Evolutionary conservation across 2,329 filamentous ascomycete genomes (phyloP), one percentile per base, ranked within the genome.

Genomic region (Hyphodiscus sp.): DNA sequence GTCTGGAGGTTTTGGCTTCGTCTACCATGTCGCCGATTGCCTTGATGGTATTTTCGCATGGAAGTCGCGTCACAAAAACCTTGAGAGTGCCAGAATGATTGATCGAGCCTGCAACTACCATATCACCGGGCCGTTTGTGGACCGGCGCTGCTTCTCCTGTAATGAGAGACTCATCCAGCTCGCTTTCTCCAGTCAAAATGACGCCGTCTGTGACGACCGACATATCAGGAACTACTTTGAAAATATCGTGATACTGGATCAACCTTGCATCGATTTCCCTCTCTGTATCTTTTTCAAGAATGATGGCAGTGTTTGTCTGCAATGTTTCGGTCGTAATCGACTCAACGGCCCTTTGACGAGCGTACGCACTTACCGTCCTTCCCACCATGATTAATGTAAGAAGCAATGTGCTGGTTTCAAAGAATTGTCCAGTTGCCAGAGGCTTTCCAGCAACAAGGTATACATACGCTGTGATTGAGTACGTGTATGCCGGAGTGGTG

Each of bases 111-210:
- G 88, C 87, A 53, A 88, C 78, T 1, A 91, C 75, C 0, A 61
- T 47, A 1, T 77, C 79, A 0, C 76, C 76, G 0, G 69, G 49
- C 0, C 67, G 56, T 64, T 91, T 91, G 4, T 74, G 73, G 0
- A 89, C 77, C 0, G 80, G 82, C 0, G 69, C 68, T 0, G 80
- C 76, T 64, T 94, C 89, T 0, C 88, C 88, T 0, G 88, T 92
- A 9, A 92, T 69, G 81, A 89, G 87, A 0, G 86, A 88, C 65
- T 92, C 89, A 62, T 92, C 79, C 0, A 90, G 75, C 54, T 89
- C 86, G 0, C 81, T 84, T 0, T 70, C 72, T 0, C 88, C 88
- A 1, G 71, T 69, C 0, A 84, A 56, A 0, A 92, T 77, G 0
- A 74, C 77, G 0, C 88, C 89, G 60, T 94, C 89, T 0, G 88